Base-by-base conservation (phyloP, 768 basidiomycete genomes). In the Strobilomyces confusus region DNA sequence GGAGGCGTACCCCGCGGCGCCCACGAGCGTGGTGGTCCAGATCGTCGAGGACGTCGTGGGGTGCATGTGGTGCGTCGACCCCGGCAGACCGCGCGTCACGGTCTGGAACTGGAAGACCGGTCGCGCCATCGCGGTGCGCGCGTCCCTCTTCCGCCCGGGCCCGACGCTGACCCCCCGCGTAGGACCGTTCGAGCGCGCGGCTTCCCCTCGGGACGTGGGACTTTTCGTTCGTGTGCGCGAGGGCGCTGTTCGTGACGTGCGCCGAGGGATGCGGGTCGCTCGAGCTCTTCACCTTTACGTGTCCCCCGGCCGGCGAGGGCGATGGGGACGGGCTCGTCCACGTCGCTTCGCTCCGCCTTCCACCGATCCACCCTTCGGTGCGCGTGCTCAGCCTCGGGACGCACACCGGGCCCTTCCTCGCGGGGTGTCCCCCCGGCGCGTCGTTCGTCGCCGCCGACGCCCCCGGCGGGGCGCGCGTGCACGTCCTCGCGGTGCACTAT, bases 21-120 rank as follows among this genome's bases (percentile, higher is more conserved):
- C n/a, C n/a, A n/a, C n/a, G 50, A 69, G 54, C 29, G 71, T 73
- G 11, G 71, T 74, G 52, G 69, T 83, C 5, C 80, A 84, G 62
- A 71, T 84, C 44, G 80, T 74, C 2, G 75, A 77, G 23, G 82
- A 85, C 54, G 68, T 81, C 29, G 60, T 86, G 30, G 82, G 75
- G 5, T 63, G 80, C 45, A 77, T 79, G 64, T 72, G 72, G 49
- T 73, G 69, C 59, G 45, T 66, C 32, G 61, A 69, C 17, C 52
- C 59, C 0, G 36, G 50, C 0, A 49, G 45, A 20, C 63, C 74
- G 11, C 64, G 58, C 11, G 68, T 70, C 22, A 54, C 58, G n/a
- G 42, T 64, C 25, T 83, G 80, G 80, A 77, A 81, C 48, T 84
- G 83, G 82, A 72, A 63, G 52, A 74, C 69, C 0, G 79, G 77